These are phyloP conservation scores for Fusarium sp. DNA, from an alignment of 2,329 filamentous ascomycete genomes.

Conservation along the genomic window DNA sequence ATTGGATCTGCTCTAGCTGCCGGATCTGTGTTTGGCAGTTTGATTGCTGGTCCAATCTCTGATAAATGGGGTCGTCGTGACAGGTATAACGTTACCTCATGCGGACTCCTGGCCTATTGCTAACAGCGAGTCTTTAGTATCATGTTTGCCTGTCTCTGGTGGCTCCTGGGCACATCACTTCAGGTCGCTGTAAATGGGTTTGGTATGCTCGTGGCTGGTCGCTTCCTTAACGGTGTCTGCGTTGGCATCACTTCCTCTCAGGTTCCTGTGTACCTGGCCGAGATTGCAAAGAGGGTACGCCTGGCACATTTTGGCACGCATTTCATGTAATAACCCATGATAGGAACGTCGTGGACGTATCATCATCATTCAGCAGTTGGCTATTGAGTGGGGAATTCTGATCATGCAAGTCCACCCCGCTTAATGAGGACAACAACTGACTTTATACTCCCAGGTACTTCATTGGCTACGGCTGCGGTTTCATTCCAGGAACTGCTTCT, in stretches of 20 bases:
- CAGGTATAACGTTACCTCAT: neutral
- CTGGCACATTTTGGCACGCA: neutral
- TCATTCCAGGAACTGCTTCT: conserved; percentile 64
- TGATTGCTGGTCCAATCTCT: conserved; percentile 20
- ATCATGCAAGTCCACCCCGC: conserved; percentile 56
- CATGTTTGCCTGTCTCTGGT: conserved; percentile 14
- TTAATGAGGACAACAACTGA: neutral
- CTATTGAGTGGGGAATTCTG: conserved; percentile 54
- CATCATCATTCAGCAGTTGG: conserved; percentile 25
- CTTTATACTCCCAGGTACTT: conserved; percentile 58
- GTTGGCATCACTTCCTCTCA: conserved; percentile 17
- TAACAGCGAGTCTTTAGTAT: neutral
- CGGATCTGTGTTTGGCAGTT: conserved; percentile 19
- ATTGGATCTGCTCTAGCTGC: conserved; percentile 22
- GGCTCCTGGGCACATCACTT: neutral
- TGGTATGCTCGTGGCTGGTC: conserved; percentile 11
- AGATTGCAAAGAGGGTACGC: conserved; percentile 20
- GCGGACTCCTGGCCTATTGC: neutral
- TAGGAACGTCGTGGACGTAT: conserved; percentile 21
- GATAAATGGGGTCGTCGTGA: conserved; percentile 17
- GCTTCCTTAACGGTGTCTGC: conserved; percentile 12
- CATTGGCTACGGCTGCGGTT: conserved; percentile 70
- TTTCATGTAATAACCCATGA: neutral
- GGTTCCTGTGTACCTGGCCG: conserved; percentile 19
- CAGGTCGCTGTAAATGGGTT: conserved; percentile 4